Conservation (phyloP, 1,284 basidiomycete genomes). For the Sanghuangporus baumii region DNA sequence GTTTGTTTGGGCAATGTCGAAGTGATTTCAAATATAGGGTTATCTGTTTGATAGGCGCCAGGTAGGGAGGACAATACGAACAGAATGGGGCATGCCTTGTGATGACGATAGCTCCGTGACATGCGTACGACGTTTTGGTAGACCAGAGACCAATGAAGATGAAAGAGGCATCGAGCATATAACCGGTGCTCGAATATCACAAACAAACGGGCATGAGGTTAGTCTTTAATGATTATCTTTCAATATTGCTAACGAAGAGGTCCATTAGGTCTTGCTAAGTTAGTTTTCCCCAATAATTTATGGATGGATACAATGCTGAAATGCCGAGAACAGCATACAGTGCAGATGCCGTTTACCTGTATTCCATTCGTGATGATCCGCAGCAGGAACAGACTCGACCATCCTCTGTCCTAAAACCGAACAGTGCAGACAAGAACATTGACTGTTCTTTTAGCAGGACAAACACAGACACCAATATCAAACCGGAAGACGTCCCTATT, state of each 20-base stretch:
- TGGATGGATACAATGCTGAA: not conserved
- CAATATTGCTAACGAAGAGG: not conserved
- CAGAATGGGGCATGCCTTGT: constrained; percentile 68
- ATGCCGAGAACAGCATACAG: constrained; percentile 55
- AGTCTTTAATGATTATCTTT: constrained; percentile 19
- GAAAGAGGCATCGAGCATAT: constrained; percentile 52
- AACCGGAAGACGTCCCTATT: not conserved
- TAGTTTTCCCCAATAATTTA: constrained; percentile 21
- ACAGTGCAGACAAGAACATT: not conserved
- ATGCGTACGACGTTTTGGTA: constrained; percentile 83
- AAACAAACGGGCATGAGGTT: constrained; percentile 77
- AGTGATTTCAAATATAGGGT: constrained; percentile 42
- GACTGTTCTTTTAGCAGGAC: not conserved
- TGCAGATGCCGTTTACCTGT: constrained; percentile 75
- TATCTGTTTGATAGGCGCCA: constrained; percentile 88
- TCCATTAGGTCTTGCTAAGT: constrained; percentile 51
- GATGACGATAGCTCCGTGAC: constrained; percentile 51
- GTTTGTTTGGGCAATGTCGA: not conserved
- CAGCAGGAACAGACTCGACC: constrained; percentile 20
- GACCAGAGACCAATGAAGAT: constrained; percentile 36
- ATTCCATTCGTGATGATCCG: constrained; percentile 71
- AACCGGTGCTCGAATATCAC: constrained; percentile 75
- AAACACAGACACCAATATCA: not conserved
- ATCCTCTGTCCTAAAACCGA: constrained; percentile 13
- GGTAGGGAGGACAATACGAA: constrained; percentile 53